A percentile compares a stretch with the other conserved stretches of the same genome.
Conservation (phyloP, 2,329 filamentous ascomycete species). For the Metarhizium humberi region DNA sequence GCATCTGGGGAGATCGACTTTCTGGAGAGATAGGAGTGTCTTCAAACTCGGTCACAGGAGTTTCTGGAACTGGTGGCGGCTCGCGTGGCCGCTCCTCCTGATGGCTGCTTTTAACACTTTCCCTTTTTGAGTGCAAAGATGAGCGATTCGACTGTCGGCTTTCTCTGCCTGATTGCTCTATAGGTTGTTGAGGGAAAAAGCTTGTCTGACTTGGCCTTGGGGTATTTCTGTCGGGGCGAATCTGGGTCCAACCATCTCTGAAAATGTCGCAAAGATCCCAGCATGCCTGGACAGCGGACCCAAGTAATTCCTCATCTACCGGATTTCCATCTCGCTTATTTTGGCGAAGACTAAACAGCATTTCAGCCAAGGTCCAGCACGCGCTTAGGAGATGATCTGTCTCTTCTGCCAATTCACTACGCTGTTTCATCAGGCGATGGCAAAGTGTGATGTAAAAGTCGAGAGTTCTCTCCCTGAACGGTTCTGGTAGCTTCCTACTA, state of each 20-base stretch:
- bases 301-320: constrained; percentile 74
- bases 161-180: constrained; percentile 38
- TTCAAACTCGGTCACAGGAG: constrained; percentile 90
- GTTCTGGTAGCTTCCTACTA: constrained; percentile 65
- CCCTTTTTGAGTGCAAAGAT: constrained; percentile 40
- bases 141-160: constrained; percentile 42
- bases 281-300: constrained; percentile 83
- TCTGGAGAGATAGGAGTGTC: constrained; percentile 79
- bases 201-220: constrained; percentile 71
- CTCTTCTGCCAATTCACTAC: constrained; percentile 66
- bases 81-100: constrained; percentile 40
- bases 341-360: constrained; percentile 84
- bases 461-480: constrained; percentile 79
- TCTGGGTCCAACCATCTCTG: constrained; percentile 82
- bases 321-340: constrained; percentile 64
- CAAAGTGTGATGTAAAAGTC: constrained; percentile 94
- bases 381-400: constrained; percentile 76
- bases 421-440: constrained; percentile 93
- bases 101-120: constrained; percentile 38
- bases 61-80: constrained; percentile 60
- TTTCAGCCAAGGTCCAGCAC: constrained; percentile 86
- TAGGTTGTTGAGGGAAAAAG: constrained; percentile 49
- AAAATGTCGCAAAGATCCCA: constrained; percentile 95
- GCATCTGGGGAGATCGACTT: constrained; percentile 63
- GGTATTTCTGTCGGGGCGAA: constrained; percentile 76